Percentiles rank a stretch among this genome's conserved stretches.
These are phyloP conservation scores for Cyberlindnera mycetangii DNA, from an alignment of 805 yeast species.

Conservation along the genomic window DNA sequence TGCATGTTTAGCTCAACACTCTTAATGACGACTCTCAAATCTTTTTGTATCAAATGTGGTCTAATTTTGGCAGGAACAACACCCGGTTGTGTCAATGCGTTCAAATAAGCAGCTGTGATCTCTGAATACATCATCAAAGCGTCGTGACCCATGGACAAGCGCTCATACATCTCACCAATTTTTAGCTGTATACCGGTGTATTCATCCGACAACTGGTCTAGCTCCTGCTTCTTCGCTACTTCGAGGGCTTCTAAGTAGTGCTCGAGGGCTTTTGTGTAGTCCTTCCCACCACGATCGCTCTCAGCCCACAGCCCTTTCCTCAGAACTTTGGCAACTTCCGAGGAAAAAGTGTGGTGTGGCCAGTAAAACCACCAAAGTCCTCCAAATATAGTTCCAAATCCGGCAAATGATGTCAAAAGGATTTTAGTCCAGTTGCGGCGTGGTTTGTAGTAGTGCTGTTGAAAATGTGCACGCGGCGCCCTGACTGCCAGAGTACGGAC, in stretches of 20 bases:
- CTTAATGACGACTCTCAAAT: constrained; percentile 65
- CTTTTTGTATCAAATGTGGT: constrained; percentile 65
- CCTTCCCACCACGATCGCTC: constrained; percentile 52
- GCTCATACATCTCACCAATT: constrained; percentile 82
- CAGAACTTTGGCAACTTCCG: constrained; percentile 64
- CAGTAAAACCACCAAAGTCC: constrained; percentile 44
- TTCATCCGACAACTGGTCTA: constrained; percentile 66
- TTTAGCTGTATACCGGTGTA: constrained; percentile 90
- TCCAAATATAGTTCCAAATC: constrained; percentile 25
- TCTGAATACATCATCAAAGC: constrained; percentile 70
- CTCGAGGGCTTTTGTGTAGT: constrained; percentile 65
- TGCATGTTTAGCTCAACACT: constrained; percentile 53
- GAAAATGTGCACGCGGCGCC: not conserved
- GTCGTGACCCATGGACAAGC: constrained; percentile 55
- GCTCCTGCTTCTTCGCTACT: constrained; percentile 50
- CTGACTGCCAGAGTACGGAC: not conserved
- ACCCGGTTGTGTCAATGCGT: constrained; percentile 44
- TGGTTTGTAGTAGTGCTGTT: constrained; percentile 7
- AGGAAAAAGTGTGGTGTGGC: constrained; percentile 70
- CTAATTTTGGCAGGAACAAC: constrained; percentile 34
- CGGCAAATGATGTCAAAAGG: constrained; percentile 23
- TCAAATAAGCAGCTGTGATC: constrained; percentile 55
- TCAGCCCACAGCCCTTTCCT: constrained; percentile 85
- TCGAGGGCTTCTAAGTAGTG: constrained; percentile 73
- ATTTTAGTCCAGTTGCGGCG: constrained; percentile 20